These are phyloP conservation scores for Cladophialophora psammophila DNA, from an alignment of 2,329 filamentous ascomycete species.

Conservation along the genomic window DNA sequence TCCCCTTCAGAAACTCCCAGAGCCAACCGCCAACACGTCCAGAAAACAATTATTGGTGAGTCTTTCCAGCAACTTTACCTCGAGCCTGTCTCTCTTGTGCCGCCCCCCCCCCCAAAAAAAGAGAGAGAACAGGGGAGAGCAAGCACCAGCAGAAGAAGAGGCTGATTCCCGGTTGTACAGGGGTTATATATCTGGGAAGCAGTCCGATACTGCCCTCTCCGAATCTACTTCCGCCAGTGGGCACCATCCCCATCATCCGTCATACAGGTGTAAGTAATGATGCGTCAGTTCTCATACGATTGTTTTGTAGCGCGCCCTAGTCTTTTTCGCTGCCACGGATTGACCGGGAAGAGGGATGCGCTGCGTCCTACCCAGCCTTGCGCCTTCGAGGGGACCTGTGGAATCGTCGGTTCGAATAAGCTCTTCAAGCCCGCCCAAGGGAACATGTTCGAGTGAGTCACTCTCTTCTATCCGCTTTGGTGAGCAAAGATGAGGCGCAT, in stretches of 20 bases:
- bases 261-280: not conserved
- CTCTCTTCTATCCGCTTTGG: not conserved
- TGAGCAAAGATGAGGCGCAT: not conserved
- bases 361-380: not conserved
- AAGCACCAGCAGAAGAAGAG: not conserved
- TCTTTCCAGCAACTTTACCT: not conserved
- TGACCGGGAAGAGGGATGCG: not conserved
- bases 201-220: not conserved
- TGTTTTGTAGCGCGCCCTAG: not conserved
- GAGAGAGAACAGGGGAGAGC: not conserved
- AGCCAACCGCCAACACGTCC: not conserved
- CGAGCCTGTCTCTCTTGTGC: not conserved
- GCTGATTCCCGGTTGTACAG: not conserved
- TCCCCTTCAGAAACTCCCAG: not conserved
- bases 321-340: not conserved
- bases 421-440: not conserved
- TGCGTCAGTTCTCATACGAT: not conserved
- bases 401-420: not conserved
- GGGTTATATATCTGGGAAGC: not conserved
- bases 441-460: not conserved
- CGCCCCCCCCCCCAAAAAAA: too few relatives aligned
- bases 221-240: not conserved
- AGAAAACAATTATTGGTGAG: not conserved
- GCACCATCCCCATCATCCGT: not conserved
- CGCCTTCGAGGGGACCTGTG: not conserved